phyloP scores from a whole-genome alignment of 192 early-diverging fungal genomes.

The Backusella circina region DNA sequence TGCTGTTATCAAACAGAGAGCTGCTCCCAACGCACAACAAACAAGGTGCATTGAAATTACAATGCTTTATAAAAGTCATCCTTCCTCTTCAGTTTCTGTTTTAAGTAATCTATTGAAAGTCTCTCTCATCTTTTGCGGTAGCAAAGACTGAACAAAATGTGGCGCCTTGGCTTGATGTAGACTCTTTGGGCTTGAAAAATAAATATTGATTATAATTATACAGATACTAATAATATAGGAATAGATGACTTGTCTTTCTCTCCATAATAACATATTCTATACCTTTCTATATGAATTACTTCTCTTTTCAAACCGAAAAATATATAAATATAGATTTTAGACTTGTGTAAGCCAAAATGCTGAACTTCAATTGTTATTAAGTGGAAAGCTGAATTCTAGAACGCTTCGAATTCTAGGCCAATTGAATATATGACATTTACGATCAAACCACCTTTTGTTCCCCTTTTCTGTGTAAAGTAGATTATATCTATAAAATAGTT shows the following conservation, averaged over 20 bases:
- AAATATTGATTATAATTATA: neutral
- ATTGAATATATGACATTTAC: neutral
- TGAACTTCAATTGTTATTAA: neutral
- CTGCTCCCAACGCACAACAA: neutral
- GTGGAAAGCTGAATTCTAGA: neutral
- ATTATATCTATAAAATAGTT: neutral
- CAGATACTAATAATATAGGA: neutral
- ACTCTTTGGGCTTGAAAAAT: neutral
- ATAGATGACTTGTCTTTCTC: neutral
- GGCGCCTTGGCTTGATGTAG: neutral
- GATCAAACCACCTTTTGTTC: neutral
- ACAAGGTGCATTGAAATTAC: neutral
- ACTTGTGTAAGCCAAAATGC: neutral
- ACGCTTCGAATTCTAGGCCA: neutral
- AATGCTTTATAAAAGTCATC: neutral
- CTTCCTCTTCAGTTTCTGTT: neutral
- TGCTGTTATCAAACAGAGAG: neutral
- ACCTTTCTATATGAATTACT: no score
- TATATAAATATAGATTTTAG: neutral
- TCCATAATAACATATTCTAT: no score
- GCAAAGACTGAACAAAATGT: neutral
- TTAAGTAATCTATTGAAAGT: neutral
- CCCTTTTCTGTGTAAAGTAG: neutral
- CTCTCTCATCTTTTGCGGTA: neutral
- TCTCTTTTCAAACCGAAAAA: neutral